A percentile compares a stretch with the other conserved stretches of the same genome.
phyloP scores from a whole-genome alignment of 2,329 filamentous ascomycete genomes.

The Amesomyces nigricolor region DNA sequence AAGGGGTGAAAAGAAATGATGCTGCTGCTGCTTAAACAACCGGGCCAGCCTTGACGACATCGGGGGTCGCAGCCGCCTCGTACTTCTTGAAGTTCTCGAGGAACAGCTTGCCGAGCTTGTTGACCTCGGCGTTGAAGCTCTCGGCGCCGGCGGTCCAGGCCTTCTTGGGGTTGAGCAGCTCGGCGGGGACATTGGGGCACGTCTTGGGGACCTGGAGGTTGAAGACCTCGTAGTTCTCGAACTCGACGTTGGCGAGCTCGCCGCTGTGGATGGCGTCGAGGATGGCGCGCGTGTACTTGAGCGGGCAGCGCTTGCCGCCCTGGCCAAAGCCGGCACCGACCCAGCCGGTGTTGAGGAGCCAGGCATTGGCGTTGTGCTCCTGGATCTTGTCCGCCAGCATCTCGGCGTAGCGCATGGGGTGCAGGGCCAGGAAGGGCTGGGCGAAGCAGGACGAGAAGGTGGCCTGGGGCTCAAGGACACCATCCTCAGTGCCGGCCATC shows the following conservation, averaged over 20 bases:
- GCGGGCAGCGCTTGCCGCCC: conserved; percentile 91
- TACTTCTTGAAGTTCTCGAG: conserved; percentile 98
- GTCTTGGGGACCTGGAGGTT: conserved; percentile 92
- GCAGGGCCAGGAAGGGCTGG: conserved; percentile 95
- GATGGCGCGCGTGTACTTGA: conserved; percentile 98
- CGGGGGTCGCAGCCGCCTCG: conserved; percentile 71
- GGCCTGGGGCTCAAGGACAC: conserved; percentile 92
- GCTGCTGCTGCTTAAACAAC: conserved; percentile 17
- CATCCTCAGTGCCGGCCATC: conserved; percentile 98
- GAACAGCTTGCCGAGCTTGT: conserved; percentile 85
- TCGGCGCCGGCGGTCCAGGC: conserved; percentile 80
- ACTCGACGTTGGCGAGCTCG: conserved; percentile 87
- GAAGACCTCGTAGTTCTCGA: conserved; percentile 94
- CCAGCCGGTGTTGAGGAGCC: conserved; percentile 98
- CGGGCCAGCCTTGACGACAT: conserved; percentile 60
- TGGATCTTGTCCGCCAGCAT: conserved; percentile 99
- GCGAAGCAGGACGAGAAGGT: conserved; percentile 99
- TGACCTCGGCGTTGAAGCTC: conserved; percentile 81
- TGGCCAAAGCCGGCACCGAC: conserved; percentile 86
- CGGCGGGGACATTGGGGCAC: conserved; percentile 81
- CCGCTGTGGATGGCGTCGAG: conserved; percentile 97
- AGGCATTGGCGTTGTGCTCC: conserved; percentile 89
- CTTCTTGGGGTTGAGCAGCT: conserved; percentile 90
- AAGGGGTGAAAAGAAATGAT: not conserved
- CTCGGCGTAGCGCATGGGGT: conserved; percentile 98